A percentile compares a stretch with the other conserved stretches of the same genome.
Conservation (phyloP, 169 alveolate species). For the Besnoitia besnoiti region DNA sequence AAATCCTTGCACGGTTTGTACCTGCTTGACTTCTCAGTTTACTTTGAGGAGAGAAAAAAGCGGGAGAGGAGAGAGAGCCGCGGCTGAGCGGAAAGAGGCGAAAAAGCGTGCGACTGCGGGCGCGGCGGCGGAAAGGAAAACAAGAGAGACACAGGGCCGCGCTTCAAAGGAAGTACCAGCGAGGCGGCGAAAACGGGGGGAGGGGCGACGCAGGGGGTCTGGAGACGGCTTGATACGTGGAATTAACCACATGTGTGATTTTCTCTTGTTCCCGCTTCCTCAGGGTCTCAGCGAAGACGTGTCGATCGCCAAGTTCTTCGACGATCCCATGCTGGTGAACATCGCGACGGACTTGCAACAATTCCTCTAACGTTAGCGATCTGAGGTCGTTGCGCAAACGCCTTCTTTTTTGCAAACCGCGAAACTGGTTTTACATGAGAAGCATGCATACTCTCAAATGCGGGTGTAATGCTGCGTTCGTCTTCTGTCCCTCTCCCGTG, state of each 20-base stretch:
- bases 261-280: background rate
- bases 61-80: background rate
- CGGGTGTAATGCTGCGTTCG: too few species aligned
- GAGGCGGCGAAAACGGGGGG: background rate
- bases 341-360: slow-evolving; percentile 78
- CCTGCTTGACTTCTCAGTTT: too few species aligned
- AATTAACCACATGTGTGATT: too few species aligned
- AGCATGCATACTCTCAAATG: too few species aligned
- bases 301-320: slow-evolving; percentile 88
- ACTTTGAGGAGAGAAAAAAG: background rate
- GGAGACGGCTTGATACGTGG: background rate
- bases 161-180: background rate
- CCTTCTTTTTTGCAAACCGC: too few species aligned
- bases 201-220: background rate
- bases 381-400: too few species aligned
- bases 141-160: background rate
- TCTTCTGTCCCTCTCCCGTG: too few species aligned
- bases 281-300: slow-evolving; percentile 88
- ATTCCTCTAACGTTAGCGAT: slow-evolving; percentile 42
- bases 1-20: too few species aligned
- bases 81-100: background rate
- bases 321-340: slow-evolving; percentile 84
- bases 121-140: background rate
- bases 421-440: too few species aligned
- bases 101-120: background rate